Base-by-base conservation (phyloP, 768 basidiomycete species). In the Cystofilobasidium bisporidii region DNA sequence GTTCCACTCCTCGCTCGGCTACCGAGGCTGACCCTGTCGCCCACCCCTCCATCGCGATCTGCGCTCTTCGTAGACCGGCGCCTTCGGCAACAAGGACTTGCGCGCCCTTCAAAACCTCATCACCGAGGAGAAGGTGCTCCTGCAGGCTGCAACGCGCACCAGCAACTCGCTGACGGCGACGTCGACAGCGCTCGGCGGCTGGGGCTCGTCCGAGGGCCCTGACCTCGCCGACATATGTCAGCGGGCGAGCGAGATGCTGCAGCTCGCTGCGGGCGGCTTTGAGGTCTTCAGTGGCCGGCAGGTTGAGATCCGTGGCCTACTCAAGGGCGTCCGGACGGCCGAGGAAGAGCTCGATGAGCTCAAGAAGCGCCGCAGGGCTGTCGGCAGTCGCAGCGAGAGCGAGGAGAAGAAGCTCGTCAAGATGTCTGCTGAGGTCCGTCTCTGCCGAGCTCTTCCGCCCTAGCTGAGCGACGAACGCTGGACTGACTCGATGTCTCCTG, bases 341-440 rank as follows among this genome's bases (percentile, higher is more conserved):
- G 92, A 97, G 75, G 92, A 97, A 74, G 80, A 79, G 3, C 82
- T 96, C 2, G 89, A 89, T 64, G 86, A 87, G 4, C 78, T 91
- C 18, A 86, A 84, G 71, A 83, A 85, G 18, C 82, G 86, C 22
- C 81, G 91, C 61, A 84, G 85, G 71, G 79, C 80, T 14, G 80
- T 91, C 8, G 81, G 80, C 14, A 77, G 82, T 30, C 87, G 87
- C 70, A 88, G 91, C 0, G 91, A 94, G 64, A 77, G 83, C 22
- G 91, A 89, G 2, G 91, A 94, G 71, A 88, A 82, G 80, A 94
- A 93, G 75, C 82, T 97, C 43, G 83, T 81, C 77, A 94, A 87
- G 79, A 93, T 96, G 91, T 83, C 82, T 70, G 82, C 87, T 0
- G 89, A 92, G 55, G 64, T 65, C 8, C n/a, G 55, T 58, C 38